phyloP scores from a whole-genome alignment of 257 asterid genomes.

The Solanum microdontum region DNA sequence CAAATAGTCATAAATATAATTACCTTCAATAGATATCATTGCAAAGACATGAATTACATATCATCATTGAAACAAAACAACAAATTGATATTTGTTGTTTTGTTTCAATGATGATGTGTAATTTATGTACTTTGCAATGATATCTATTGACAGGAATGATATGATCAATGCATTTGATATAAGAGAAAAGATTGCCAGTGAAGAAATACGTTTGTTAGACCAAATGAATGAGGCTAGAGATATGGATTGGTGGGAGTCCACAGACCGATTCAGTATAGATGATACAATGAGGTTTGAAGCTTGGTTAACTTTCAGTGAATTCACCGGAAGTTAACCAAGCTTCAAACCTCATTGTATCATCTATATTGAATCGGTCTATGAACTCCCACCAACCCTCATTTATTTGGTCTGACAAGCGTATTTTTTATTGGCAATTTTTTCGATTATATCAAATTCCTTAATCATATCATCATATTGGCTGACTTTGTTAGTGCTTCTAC shows the following conservation, averaged over 20 bases:
- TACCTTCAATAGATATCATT: background rate
- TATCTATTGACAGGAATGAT: background rate
- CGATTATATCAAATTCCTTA: background rate
- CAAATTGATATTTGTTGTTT: no score
- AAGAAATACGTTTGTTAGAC: background rate
- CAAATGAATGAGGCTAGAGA: background rate
- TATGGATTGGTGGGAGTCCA: background rate
- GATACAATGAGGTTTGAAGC: background rate
- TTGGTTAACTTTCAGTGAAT: background rate
- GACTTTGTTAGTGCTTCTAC: background rate
- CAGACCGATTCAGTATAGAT: background rate
- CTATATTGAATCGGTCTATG: background rate
- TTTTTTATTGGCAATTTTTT: no score
- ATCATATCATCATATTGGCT: fast-evolving
- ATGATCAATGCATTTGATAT: background rate
- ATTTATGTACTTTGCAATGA: background rate
- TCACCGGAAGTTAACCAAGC: no score
- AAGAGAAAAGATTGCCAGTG: background rate
- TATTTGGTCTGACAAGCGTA: background rate
- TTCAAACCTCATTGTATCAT: no score
- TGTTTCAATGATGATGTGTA: background rate
- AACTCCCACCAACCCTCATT: background rate
- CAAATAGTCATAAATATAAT: background rate
- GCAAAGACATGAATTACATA: background rate
- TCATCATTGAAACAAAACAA: background rate